Evolutionary conservation across 768 basidiomycete species (phyloP), one percentile per base, ranked within the genome.

Genomic region (Lactarius vividus): DNA sequence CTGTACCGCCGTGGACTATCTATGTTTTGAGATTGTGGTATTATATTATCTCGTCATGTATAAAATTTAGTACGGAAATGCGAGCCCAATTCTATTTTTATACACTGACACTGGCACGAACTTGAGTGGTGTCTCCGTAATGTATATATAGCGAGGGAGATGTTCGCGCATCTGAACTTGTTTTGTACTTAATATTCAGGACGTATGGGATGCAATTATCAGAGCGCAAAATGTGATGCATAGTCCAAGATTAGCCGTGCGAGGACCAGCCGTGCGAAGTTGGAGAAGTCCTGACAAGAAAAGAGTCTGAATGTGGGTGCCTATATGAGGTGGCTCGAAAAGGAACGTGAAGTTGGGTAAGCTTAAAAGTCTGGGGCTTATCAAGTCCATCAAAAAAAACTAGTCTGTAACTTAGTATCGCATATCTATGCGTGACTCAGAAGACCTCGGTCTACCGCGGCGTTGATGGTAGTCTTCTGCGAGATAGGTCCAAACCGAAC

Each of bases 401-500:
- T 3, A 31, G 33, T 35, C 33, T 35, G 31, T 31, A 31, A 31
- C 31, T 31, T 31, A 31, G 31, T 6, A 31, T 31, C 33, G 37
- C 44, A n/a, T 58, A 16, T 59, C 54, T 61, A 70, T 33, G 67
- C 61, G 35, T 70, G 68, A 64, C 78, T 80, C 35, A 91, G 79
- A 63, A 94, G 78, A 52, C 85, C 80, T 61, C 86, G 80, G 73
- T 93, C 91, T 69, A 95, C 93, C 16, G 86, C 83, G 57, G 85
- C 81, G 70, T 94, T 95, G 76, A 95, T 92, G 31, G 81, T 80
- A 31, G 80, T 78, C 76, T 94, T 92, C 63, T 88, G 83, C 28
- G 85, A 16, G 85, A 84, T 64, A 98, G 77, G 74, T 91, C 91
- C 79, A 88, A 85, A 39, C 88, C 89, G 73, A 89, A 97, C 66